Evolutionary conservation across 2,329 filamentous ascomycete species (phyloP).

Genomic region (Triangularia verruculosa): DNA sequence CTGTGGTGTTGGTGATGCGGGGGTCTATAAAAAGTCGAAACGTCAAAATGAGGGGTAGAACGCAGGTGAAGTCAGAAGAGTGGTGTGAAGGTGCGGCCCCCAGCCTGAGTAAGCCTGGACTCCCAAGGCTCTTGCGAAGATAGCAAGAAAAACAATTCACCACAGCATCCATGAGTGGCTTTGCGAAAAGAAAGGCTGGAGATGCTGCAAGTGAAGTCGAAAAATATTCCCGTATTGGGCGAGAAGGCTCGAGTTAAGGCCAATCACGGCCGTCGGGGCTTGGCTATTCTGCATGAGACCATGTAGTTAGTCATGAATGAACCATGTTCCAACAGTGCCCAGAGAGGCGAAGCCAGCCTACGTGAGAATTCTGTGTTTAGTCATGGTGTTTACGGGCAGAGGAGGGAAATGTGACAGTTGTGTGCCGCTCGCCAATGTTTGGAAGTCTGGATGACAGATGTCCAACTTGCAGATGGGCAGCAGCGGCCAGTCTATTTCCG

Average conservation of each 20-base stretch:
- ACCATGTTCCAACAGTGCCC: background rate
- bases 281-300: background rate
- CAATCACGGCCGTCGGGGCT: background rate
- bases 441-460: background rate
- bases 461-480: background rate
- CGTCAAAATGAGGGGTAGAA: constrained; percentile 5
- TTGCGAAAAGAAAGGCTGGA: background rate
- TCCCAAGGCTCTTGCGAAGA: background rate
- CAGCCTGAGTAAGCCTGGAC: background rate
- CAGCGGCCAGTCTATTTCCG: constrained; percentile 5
- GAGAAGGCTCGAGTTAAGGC: background rate
- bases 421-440: constrained; percentile 4
- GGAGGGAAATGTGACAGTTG: background rate
- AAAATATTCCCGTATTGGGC: background rate
- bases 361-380: background rate
- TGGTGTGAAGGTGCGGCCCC: constrained; percentile 3
- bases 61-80: background rate
- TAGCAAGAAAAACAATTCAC: background rate
- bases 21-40: constrained; percentile 12
- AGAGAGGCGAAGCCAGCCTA: background rate
- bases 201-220: background rate
- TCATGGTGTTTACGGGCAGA: background rate
- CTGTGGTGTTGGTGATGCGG: constrained; percentile 3
- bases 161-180: background rate
- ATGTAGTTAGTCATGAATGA: background rate